Evolutionary conservation across 768 basidiomycete species (phyloP), one percentile per base, ranked within the genome.

Genomic region (Fibroporia radiculosa): DNA sequence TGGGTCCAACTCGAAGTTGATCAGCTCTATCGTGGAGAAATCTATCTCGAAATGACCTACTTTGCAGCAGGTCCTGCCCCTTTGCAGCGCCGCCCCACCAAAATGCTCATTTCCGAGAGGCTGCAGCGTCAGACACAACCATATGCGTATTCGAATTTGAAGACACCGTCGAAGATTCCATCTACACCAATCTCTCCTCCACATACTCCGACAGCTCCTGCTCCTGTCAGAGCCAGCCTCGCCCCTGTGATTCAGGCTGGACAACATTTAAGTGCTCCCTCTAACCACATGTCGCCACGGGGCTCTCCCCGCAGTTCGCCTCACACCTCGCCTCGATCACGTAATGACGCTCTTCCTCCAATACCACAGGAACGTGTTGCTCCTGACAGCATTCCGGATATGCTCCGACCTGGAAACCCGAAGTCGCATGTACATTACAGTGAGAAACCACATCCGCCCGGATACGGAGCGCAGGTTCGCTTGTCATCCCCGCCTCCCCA

Each of bases 31-130:
- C 79, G 87, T 19, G 93, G 93, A 5, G 89, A 96, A 43, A 52
- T 95, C 8, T 96, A 88, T 59, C 72, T 96, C 13, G 93, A 97
- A 62, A 84, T 96, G 79, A 97, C 93, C 1, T 97, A 81, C 68
- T 97, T 79, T 63, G 76, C 90, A 3, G 79, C 83, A 44, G 75
- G 71, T 3, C 78, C 81, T 6, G 68, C 73, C 64, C 80, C 53
- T 44, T 57, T 52, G 37, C 52, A 49, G 47, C 66, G 59, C 32
- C 58, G 53, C 45, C 56, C 55, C 47, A 63, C 60, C 25, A 69
- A 64, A 49, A 44, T 60, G 47, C 44, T 48, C 22, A 54, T 61
- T 14, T 38, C 53, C 48, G 48, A 60, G 51, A 31, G 57, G 49
- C 35, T 66, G 45, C 50, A 50, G 22, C 47, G 54, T 25, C 41